Evolutionary conservation across 495 filamentous ascomycete species (phyloP), one percentile per base, ranked within the genome.

Genomic region (Neurospora sp.): DNA sequence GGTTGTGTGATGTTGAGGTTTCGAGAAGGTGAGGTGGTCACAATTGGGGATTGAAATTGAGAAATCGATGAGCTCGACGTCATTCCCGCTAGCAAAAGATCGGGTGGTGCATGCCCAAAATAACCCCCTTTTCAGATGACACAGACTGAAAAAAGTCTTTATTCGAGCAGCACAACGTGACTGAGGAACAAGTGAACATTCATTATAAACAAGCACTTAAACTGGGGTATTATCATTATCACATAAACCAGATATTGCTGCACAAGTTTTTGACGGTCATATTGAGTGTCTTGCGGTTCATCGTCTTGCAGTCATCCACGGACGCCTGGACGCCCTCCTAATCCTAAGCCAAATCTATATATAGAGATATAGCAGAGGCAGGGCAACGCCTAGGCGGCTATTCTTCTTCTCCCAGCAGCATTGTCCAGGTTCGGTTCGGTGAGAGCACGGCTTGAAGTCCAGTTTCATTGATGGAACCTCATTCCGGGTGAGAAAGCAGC

Each of bases 401-500:
- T 44, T 38, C 37, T 42, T 20, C 6, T 35, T 35, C 14, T 66
- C 48, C 48, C 48, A 66, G 27, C 54, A 38, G 69, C 69, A 70
- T 70, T 41, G 39, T 35, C n/a, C 39, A 70, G 31, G 35, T 44
- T 39, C 69, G 39, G n/a, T 31, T 38, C 41, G 44, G 73, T 54
- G 59, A 59, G 70, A 75, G 72, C 76, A 77, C 78, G 75, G 76
- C 76, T 75, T 78, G 79, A 79, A 81, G 79, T 81, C 76, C 80
- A 78, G 77, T 80, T 81, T 77, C 77, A 81, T 78, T 81, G 76
- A 76, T 59, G 39, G 76, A 80, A 80, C 79, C 78, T 75, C 80
- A 81, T 78, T 77, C 78, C 81, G 75, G 78, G 81, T 76, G 54
- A 79, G 81, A 83, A 83, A 84, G 81, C 83, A 85, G 81, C 80